These are phyloP conservation scores for Plectranthus barbatus DNA, from an alignment of 257 asterid genomes.

Conservation along the genomic window DNA sequence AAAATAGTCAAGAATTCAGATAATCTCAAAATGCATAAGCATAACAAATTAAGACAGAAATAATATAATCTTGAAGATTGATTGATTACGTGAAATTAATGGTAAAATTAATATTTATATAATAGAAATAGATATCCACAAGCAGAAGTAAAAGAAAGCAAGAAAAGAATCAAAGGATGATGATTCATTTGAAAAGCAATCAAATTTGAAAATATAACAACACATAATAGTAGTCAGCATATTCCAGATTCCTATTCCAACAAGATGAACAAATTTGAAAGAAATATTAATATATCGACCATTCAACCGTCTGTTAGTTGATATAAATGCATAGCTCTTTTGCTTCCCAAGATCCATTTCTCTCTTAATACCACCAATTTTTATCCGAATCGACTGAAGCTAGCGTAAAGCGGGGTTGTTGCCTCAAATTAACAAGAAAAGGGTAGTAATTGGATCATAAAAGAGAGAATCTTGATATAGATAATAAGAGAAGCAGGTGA, in stretches of 20 bases:
- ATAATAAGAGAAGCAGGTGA: no score
- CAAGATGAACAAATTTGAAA: no score
- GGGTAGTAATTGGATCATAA: background rate
- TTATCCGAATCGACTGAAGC: background rate
- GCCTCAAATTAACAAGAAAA: background rate
- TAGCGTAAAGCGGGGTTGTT: background rate
- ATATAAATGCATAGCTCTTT: background rate
- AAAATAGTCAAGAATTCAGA: no score
- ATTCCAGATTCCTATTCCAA: background rate
- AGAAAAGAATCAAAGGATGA: background rate
- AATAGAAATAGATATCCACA: no score
- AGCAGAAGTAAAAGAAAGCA: background rate
- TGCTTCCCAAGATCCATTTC: slow-evolving; percentile 1
- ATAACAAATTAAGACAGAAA: no score
- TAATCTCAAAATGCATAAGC: no score
- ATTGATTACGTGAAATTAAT: no score
- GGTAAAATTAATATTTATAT: no score
- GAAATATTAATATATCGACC: no score
- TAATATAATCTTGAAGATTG: no score
- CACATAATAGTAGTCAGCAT: background rate
- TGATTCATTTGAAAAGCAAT: background rate
- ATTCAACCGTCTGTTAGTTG: no score
- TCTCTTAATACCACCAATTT: background rate
- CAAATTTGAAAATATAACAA: background rate
- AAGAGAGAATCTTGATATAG: background rate